Conservation (phyloP, 2,329 filamentous ascomycete species). For the Plenodomus biglobosus region DNA sequence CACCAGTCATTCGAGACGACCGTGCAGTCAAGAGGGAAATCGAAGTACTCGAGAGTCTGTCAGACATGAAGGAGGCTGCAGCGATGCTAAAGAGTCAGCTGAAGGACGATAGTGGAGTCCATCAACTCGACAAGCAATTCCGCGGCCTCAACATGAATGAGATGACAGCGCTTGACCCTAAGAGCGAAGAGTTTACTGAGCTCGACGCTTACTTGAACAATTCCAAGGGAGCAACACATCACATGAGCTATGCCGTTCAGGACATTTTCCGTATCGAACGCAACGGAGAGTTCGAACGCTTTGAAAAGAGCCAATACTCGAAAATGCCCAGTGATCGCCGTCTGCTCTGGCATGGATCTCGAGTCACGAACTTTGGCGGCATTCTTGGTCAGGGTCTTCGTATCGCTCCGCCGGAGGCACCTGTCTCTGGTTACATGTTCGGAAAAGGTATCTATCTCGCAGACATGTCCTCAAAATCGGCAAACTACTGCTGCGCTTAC, state of each 20-base stretch:
- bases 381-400: conserved; percentile 85
- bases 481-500: conserved; percentile 68
- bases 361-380: conserved; percentile 80
- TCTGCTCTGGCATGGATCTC: conserved; percentile 85
- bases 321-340: conserved; percentile 65
- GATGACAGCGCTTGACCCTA: conserved; percentile 67
- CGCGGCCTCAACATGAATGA: conserved; percentile 70
- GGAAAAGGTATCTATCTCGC: conserved; percentile 88
- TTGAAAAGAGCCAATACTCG: conserved; percentile 59
- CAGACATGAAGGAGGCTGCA: conserved; percentile 81
- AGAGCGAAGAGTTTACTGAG: conserved; percentile 64
- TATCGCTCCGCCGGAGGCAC: conserved; percentile 85
- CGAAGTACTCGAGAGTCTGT: conserved; percentile 76
- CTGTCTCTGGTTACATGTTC: conserved; percentile 81
- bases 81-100: conserved; percentile 71
- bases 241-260: conserved; percentile 61
- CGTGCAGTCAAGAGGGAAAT: conserved; percentile 71
- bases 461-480: conserved; percentile 77
- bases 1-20: conserved; percentile 65
- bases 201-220: conserved; percentile 67
- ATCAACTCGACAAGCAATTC: conserved; percentile 73
- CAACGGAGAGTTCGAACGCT: conserved; percentile 69
- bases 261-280: conserved; percentile 84
- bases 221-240: conserved; percentile 69
- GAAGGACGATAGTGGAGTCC: conserved; percentile 53